Evolutionary conservation across 805 yeast species (phyloP).

Genomic region (Yarrowia phangngaensis): DNA sequence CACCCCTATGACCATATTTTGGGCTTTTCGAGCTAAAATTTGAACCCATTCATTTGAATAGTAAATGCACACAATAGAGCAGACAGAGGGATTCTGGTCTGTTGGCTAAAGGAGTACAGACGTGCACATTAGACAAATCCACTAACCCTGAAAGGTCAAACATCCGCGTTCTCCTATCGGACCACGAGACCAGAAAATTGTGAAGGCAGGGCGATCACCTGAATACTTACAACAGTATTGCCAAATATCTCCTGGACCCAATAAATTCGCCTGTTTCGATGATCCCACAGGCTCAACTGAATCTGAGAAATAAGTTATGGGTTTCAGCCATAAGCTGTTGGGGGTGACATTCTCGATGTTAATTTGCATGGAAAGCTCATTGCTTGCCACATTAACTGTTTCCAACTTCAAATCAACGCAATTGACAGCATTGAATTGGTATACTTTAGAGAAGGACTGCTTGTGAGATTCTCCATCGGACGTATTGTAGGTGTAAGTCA

Average conservation of each 20-base stretch:
- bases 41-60: no score
- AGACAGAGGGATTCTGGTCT: no score
- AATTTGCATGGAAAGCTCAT: slow-evolving; percentile 16
- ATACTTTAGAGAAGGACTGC: slow-evolving; percentile 10
- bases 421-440: slow-evolving; percentile 25
- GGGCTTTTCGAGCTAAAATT: no score
- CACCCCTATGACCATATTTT: no score
- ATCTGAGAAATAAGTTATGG: slow-evolving; percentile 7
- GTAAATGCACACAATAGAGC: no score
- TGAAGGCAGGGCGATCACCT: slow-evolving; percentile 12
- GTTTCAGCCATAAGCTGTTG: slow-evolving; percentile 21
- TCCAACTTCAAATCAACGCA: slow-evolving; percentile 17
- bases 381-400: slow-evolving; percentile 7
- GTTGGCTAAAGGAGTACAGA: no score
- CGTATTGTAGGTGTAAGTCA: slow-evolving; percentile 2
- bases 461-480: slow-evolving; percentile 1
- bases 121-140: no score
- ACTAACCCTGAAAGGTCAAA: slow-evolving; percentile 1
- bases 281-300: slow-evolving; percentile 8
- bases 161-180: slow-evolving; percentile 17
- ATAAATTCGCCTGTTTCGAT: not conserved
- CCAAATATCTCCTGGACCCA: slow-evolving; percentile 19
- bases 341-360: slow-evolving; percentile 10
- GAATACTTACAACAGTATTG: slow-evolving; percentile 14
- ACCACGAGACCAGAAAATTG: slow-evolving; percentile 19